Base-by-base conservation (phyloP, 2,329 filamentous ascomycete species). In the Metarhizium album region DNA sequence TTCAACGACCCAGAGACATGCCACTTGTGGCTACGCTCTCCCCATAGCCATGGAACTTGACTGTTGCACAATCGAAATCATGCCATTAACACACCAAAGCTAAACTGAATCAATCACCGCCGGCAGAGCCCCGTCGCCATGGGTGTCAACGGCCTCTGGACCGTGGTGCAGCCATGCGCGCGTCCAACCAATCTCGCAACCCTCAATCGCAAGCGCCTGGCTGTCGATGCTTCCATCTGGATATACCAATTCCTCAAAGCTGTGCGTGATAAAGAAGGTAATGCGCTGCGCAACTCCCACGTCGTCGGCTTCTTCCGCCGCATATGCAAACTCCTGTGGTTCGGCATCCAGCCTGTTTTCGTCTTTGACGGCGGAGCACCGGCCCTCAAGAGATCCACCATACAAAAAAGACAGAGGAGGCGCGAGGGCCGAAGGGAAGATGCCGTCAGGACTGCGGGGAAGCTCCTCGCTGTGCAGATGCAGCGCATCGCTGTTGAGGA, bases 211-310 rank as follows among this genome's bases (percentile, higher is more conserved):
- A 96, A 95, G 71, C 89, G 93, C 16, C 85, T 98, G 47, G 94
- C 93, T 45, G 89, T 98, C 58, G 93, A 98, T 70, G 93, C 94
- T 52, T 96, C 90, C 13, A 98, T 98, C 65, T 98, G 93, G 93
- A 97, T 98, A 60, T 98, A 98, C 75, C 93, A 98, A 65, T 98
- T 98, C 63, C 82, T 98, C 60, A 98, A 98, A 72, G 93, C 94
- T 9, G 93, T 98, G 11, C 90, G 93, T 60, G 93, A 98, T 70
- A 96, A 97, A 63, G 93, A 98, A 69, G 93, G 93, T 49, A 95
- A 98, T 64, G 93, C 93, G 1, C 76, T 98, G 48, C 88, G 90
- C 56, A 98, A 96, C 71, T 91, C 88, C 29, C 93, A 98, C 63
- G 82, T 98, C 35, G 88, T 98, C 42, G 93, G 94, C 38, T 98